Base-by-base conservation (phyloP, 2,329 filamentous ascomycete genomes). In the Talaromyces albobiverticillius region DNA sequence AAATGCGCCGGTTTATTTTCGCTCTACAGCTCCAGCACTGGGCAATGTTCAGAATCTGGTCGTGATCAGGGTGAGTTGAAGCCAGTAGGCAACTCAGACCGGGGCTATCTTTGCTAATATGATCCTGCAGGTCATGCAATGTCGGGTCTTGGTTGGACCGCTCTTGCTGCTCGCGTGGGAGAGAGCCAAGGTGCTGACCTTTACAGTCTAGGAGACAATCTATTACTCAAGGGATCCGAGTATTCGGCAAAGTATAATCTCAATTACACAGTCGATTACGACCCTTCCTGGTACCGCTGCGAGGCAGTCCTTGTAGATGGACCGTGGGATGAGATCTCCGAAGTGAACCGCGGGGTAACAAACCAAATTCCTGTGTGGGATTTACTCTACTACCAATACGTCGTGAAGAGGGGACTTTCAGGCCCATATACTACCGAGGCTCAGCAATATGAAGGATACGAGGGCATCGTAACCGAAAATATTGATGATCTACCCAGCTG, bases 171-270 rank as follows among this genome's bases (percentile, higher is more conserved):
- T 0, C 62, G 68, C 0, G 62, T 66, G 0, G 62, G 65, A 5
- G 64, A 72, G 45, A 69, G 61, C 13, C 73, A 76, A 48, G 72
- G 72, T 3, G 38, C 46, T 0, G 72, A 76, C 48, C 45, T 74
- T 0, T 75, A 69, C 51, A 25, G 53, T 0, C 48, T 70, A 1
- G 65, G 62, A 0, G 57, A 67, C 22, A 67, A 68, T 45, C 49
- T 75, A 1, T 51, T 75, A 2, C 60, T 73, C 8, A 69, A 65
- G 46, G 72, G 60, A 2, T 63, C 65, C 0, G 72, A 75, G 54
- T 75, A 75, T 55, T 57, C 65, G 1, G 72, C 72, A n/a, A 68
- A 67, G 36, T 75, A 68, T 53, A 75, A 73, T 23, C 59, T 76
- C 1, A 67, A 67, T 16, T 49, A 70, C 3, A 64, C 60, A 0